These are phyloP conservation scores for Arthrobotrys sinensis DNA, from an alignment of 2,329 filamentous ascomycete species.

Conservation along the genomic window DNA sequence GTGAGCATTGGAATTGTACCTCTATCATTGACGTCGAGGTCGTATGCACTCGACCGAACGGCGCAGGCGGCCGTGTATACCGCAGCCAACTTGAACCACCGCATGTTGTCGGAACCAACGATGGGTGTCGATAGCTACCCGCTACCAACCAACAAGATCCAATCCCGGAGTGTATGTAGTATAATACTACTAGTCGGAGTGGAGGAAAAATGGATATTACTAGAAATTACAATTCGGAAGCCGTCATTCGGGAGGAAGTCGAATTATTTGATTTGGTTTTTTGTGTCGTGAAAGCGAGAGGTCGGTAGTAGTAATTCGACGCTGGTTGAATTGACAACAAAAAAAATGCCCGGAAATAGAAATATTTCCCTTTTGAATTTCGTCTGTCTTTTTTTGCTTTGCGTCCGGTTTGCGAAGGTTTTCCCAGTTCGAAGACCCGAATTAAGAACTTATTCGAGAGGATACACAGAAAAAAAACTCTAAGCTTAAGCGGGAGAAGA, in stretches of 20 bases:
- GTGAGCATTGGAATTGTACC: slow-evolving; percentile 15
- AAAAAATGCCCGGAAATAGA: slow-evolving; percentile 24
- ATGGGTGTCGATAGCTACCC: slow-evolving; percentile 15
- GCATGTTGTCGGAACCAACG: slow-evolving; percentile 36
- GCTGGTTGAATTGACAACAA: slow-evolving; percentile 15
- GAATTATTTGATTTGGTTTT: neutral
- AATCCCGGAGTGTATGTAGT: neutral
- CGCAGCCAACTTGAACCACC: slow-evolving; percentile 53
- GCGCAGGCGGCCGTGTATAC: slow-evolving; percentile 45
- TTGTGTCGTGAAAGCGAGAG: neutral
- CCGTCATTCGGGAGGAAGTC: slow-evolving; percentile 13
- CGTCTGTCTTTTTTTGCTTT: neutral
- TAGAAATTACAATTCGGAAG: slow-evolving; percentile 23
- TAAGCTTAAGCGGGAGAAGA: slow-evolving; percentile 3
- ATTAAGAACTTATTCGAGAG: slow-evolving; percentile 21
- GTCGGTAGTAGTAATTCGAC: neutral
- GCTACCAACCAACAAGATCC: slow-evolving; percentile 24
- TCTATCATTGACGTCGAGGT: slow-evolving; percentile 44
- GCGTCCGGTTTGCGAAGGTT: slow-evolving; percentile 5
- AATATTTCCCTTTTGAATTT: slow-evolving; percentile 11
- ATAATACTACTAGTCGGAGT: slow-evolving; percentile 14
- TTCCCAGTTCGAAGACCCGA: slow-evolving; percentile 9
- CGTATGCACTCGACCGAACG: slow-evolving; percentile 44
- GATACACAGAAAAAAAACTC: slow-evolving; percentile 7
- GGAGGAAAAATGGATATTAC: neutral